Percentiles rank a stretch among this genome's conserved stretches.
These are phyloP conservation scores for Mycena haematopus DNA, from an alignment of 768 basidiomycete genomes.

Conservation along the genomic window DNA sequence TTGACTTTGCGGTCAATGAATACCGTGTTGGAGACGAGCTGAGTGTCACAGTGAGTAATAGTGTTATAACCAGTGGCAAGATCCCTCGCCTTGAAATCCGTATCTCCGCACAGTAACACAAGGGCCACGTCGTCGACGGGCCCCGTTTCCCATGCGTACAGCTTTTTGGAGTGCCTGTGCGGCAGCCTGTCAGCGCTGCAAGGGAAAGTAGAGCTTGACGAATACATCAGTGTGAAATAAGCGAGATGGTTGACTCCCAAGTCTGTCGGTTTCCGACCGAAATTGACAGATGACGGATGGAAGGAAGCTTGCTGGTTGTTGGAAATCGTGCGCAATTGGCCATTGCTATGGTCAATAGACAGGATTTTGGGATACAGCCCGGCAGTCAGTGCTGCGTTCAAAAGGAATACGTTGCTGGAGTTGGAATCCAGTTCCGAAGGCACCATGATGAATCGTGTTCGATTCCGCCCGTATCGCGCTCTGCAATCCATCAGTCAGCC, in stretches of 20 bases:
- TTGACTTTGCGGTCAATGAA: slow-evolving; percentile 87
- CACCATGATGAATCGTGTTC: slow-evolving; percentile 76
- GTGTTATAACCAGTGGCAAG: neutral
- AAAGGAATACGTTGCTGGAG: slow-evolving; percentile 63
- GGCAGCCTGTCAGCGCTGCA: slow-evolving; percentile 22
- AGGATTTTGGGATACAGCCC: slow-evolving; percentile 94
- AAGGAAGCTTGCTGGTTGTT: slow-evolving; percentile 83
- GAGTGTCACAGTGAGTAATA: slow-evolving; percentile 4
- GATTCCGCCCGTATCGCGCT: slow-evolving; percentile 75
- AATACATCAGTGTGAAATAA: slow-evolving; percentile 90
- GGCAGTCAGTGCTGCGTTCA: slow-evolving; percentile 84
- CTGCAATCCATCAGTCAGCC: slow-evolving; percentile 43
- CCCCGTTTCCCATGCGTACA: slow-evolving; percentile 94
- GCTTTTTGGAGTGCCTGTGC: slow-evolving; percentile 87
- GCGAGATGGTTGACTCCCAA: slow-evolving; percentile 77
- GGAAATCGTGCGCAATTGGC: slow-evolving; percentile 77
- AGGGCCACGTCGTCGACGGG: slow-evolving; percentile 86
- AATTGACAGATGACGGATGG: slow-evolving; percentile 94
- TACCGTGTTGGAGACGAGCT: slow-evolving; percentile 77
- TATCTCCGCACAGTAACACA: slow-evolving; percentile 86
- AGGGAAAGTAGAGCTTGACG: slow-evolving; percentile 1
- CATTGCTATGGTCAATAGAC: slow-evolving; percentile 61
- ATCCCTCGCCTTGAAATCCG: slow-evolving; percentile 74
- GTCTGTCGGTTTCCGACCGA: slow-evolving; percentile 67
- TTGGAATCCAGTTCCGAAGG: slow-evolving; percentile 77